Base-by-base conservation (phyloP, 1,284 basidiomycete species). In the Trametes sp. region DNA sequence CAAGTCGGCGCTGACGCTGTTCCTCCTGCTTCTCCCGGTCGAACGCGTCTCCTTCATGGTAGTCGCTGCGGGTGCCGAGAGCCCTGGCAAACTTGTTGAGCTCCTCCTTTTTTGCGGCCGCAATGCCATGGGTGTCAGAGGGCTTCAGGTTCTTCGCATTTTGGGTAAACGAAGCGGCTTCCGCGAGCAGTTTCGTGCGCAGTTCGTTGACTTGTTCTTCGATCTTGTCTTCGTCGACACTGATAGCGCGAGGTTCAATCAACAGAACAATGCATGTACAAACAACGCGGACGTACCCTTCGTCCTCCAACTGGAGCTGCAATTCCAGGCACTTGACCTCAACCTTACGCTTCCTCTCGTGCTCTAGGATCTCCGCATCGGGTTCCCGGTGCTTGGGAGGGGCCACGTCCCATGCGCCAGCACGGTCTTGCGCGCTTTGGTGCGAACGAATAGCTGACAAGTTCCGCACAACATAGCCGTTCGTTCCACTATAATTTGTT, bases 311-410 rank as follows among this genome's bases (percentile, higher is more conserved):
- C 73, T 94, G 81, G 41, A 98, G 84, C 72, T 93, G 90, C 65
- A 98, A 78, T 75, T 98, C 96, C 63, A 98, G 78, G 74, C 96
- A 98, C 74, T 94, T 91, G 3, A 98, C 87, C 74, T 99, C 97
- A 0, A 99, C 90, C 74, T 94, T 90, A 62, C 97, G 85, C 77
- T 96, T 97, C 63, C 92, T 84, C 77, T 99, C 97, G 72, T 99
- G 97, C 64, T 98, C 97, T 59, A 99, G 80, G 68, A 99, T 99
- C n/a, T 85, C 94, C 66, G 89, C 85, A 74, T 99, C 98, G 0
- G 97, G 96, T 71, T 95, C 91, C 50, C 95, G 85, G 76, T 96
- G 93, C 65, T 93, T 91, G 14, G 93, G 93, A 35, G 93, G 93
- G 24, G 88, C 88, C 56, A 83, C 78, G 68, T 92, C 90, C 84